Base-by-base conservation (phyloP, 768 basidiomycete species). In the Termitomyces sp. region DNA sequence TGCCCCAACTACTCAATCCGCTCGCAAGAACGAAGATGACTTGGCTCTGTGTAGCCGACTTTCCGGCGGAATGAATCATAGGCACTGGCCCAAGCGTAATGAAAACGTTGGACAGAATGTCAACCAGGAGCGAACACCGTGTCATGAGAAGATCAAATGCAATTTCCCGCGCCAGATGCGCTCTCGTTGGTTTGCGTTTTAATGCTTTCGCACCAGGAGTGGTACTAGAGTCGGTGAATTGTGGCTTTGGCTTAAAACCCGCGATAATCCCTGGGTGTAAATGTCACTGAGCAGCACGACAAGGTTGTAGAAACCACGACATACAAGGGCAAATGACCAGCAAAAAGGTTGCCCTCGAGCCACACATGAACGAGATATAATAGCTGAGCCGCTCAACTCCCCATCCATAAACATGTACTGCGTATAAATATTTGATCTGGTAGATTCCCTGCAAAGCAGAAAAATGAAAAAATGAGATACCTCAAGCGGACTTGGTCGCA, bases 401-500 rank as follows among this genome's bases (percentile, higher is more conserved):
- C 91, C 91, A 93, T 51, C 75, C 75, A 63, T 88, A 92, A 9
- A 83, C 72, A 66, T 91, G 88, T 54, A 77, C 82, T 2, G 88
- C 90, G 67, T 93, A 94, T 30, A 92, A 74, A 69, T 92, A 92
- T 67, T 92, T 94, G 69, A 92, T 75, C 68, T 89, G 88, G 71
- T 83, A 86, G 4, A 93, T 63, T n/a, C 91, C 91, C 81, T 88
- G 56, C 4, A 56, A 37, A 57, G 39, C 30, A 18, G 22, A 31
- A 45, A 55, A 47, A 46, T 63, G 22, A 49, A 22, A 49, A 22
- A 57, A 37, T 27, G n/a, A 44, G 41, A 27, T 45, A 37, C 39
- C 15, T 2, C 4, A 52, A 48, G 2, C 27, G 22, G 20, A 46
- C 22, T 41, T 45, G 34, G 46, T 18, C 13, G 75, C 86, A 70